These are phyloP conservation scores for Pseudofabraea citricarpa DNA, from an alignment of 2,329 filamentous ascomycete species.

Conservation along the genomic window DNA sequence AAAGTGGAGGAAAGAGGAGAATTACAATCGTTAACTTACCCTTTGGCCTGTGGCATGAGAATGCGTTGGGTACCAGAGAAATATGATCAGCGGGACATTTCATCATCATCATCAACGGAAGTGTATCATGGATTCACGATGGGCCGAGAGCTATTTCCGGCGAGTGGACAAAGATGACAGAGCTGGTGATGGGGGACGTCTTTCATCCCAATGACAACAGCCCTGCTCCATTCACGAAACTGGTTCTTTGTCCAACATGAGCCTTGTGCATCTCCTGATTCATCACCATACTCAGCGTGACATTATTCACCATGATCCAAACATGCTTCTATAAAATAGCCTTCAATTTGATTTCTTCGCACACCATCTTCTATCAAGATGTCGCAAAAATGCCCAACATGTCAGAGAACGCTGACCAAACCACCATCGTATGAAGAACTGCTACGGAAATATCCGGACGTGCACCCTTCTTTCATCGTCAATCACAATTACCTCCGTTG, in stretches of 20 bases:
- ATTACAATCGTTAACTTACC: conserved; percentile 49
- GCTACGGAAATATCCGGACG: conserved; percentile 8
- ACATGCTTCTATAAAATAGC: no score
- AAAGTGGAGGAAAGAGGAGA: conserved; percentile 62
- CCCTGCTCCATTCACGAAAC: no score
- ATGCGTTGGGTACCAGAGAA: conserved; percentile 28
- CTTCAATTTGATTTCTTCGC: no score
- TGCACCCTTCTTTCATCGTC: conserved; percentile 9
- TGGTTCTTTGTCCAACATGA: no score
- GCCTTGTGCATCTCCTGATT: no score
- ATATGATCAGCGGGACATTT: conserved; percentile 18
- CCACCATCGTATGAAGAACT: conserved; percentile 18
- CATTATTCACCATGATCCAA: no score
- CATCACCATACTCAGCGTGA: no score
- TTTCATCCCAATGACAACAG: no score
- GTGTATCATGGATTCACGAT: not conserved
- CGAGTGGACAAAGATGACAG: no score
- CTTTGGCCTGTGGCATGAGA: conserved; percentile 41
- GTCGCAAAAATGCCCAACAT: conserved; percentile 9
- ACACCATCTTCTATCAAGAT: no score
- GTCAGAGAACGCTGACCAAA: conserved; percentile 1
- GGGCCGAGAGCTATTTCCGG: not conserved
- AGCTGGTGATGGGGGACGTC: no score
- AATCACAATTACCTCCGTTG: conserved; percentile 18
- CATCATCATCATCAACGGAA: not conserved